These are phyloP conservation scores for Suhomyces guaymorum DNA, from an alignment of 1,139 yeast genomes.

Conservation along the genomic window DNA sequence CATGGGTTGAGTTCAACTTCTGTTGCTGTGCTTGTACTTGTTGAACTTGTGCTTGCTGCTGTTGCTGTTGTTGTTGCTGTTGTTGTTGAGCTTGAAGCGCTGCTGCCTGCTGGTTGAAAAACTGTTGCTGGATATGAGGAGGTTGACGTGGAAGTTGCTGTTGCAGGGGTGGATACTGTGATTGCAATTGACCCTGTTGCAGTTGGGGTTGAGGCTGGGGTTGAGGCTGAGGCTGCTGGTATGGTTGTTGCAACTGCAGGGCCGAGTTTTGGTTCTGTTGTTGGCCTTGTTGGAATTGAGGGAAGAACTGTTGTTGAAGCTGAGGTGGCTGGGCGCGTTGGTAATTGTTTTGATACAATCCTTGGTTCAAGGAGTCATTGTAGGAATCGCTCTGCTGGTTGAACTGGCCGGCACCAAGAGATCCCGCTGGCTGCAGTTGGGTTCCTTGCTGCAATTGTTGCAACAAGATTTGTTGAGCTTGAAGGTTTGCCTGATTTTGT, in stretches of 20 bases:
- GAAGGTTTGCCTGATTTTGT: slow-evolving; percentile 33
- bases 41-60: slow-evolving; percentile 13
- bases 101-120: slow-evolving; percentile 24
- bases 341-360: slow-evolving; percentile 32
- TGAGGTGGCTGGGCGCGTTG: slow-evolving; percentile 32
- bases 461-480: slow-evolving; percentile 47
- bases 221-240: slow-evolving; percentile 27
- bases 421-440: slow-evolving; percentile 20
- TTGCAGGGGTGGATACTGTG: slow-evolving; percentile 29
- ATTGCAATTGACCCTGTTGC: slow-evolving; percentile 30
- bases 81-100: slow-evolving; percentile 22
- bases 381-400: slow-evolving; percentile 27
- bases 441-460: slow-evolving; percentile 47
- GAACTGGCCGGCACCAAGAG: slow-evolving; percentile 22
- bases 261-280: slow-evolving; percentile 26
- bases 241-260: slow-evolving; percentile 20
- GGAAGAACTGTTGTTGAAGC: slow-evolving; percentile 27
- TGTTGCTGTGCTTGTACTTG: slow-evolving; percentile 16
- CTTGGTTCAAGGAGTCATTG: slow-evolving; percentile 35
- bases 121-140: slow-evolving; percentile 25
- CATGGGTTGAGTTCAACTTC: slow-evolving; percentile 35
- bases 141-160: slow-evolving; percentile 25
- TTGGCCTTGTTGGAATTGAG: slow-evolving; percentile 31
- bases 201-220: slow-evolving; percentile 30
- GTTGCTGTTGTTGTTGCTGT: slow-evolving; percentile 18